Percentiles rank a stretch among this genome's conserved stretches.
phyloP scores from a whole-genome alignment of 1,284 basidiomycete genomes.

The Apiotrichum porosum region DNA sequence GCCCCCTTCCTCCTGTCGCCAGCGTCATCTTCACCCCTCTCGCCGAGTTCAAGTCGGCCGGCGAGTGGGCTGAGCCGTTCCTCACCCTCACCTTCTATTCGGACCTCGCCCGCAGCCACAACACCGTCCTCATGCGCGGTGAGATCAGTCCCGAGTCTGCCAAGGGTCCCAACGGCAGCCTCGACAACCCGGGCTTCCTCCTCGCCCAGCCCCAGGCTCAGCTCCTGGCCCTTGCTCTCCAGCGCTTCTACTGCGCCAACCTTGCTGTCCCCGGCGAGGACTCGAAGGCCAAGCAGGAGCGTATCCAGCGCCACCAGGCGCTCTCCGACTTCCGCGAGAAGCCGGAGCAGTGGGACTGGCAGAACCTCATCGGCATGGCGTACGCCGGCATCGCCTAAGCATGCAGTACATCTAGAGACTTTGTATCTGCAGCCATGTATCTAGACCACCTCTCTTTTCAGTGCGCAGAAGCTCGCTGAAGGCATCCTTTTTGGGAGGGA shows the following conservation, averaged over 20 bases:
- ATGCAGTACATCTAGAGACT: no score
- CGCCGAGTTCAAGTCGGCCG: slow-evolving; percentile 86
- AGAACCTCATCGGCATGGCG: slow-evolving; percentile 41
- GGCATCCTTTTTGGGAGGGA: no score
- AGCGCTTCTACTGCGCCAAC: slow-evolving; percentile 65
- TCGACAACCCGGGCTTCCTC: slow-evolving; percentile 53
- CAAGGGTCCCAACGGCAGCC: slow-evolving; percentile 23
- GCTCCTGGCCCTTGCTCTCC: slow-evolving; percentile 66
- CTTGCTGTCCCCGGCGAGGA: slow-evolving; percentile 24
- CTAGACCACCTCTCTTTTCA: no score
- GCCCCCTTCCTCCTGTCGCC: slow-evolving; percentile 46
- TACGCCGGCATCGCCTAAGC: slow-evolving; percentile 34
- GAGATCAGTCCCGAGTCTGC: slow-evolving; percentile 68
- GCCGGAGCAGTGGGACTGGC: slow-evolving; percentile 48
- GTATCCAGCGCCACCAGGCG: slow-evolving; percentile 32
- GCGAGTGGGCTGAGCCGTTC: slow-evolving; percentile 83
- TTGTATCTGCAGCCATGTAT: neutral
- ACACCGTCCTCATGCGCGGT: slow-evolving; percentile 79
- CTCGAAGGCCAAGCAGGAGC: slow-evolving; percentile 26
- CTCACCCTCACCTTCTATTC: slow-evolving; percentile 89
- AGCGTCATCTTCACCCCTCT: slow-evolving; percentile 87
- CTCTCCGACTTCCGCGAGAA: slow-evolving; percentile 42
- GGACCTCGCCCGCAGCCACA: slow-evolving; percentile 75
- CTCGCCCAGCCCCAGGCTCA: slow-evolving; percentile 76
- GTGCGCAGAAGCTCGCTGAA: no score